phyloP scores from a whole-genome alignment of 2,329 filamentous ascomycete species.

The Fusarium palustre region DNA sequence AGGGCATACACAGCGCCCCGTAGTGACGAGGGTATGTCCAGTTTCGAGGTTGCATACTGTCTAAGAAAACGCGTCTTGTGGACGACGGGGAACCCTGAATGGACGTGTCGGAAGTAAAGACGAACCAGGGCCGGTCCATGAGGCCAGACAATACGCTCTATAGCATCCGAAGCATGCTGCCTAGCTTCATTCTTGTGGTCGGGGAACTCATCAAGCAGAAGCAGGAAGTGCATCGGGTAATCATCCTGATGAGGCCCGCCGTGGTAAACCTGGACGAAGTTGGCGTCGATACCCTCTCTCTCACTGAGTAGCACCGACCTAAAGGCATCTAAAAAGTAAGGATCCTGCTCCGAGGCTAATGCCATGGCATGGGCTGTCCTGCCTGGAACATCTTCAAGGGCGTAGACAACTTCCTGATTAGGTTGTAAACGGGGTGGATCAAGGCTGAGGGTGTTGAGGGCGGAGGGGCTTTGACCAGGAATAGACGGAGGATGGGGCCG shows the following conservation, averaged over 20 bases:
- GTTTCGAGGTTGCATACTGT: constrained; percentile 53
- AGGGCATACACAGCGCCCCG: constrained; percentile 60
- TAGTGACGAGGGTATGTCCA: constrained; percentile 57
- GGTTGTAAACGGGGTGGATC: constrained; percentile 17
- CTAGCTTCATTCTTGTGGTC: constrained; percentile 56
- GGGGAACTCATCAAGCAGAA: constrained; percentile 60
- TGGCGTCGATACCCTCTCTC: constrained; percentile 58
- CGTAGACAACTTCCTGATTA: constrained; percentile 43
- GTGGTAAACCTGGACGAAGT: constrained; percentile 57
- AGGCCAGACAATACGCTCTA: constrained; percentile 57
- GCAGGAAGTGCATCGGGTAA: constrained; percentile 59
- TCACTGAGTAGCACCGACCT: constrained; percentile 60
- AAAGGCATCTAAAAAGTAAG: constrained; percentile 60
- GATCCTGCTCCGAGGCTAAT: constrained; percentile 59
- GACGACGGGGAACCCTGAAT: constrained; percentile 58
- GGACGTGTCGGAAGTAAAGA: constrained; percentile 60
- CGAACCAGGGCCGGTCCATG: constrained; percentile 57
- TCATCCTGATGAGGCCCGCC: constrained; percentile 52
- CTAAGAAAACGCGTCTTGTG: constrained; percentile 59
- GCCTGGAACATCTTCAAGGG: constrained; percentile 57
- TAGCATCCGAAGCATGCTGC: constrained; percentile 54
- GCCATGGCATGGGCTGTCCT: constrained; percentile 60
- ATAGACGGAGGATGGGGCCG: constrained; percentile 19
- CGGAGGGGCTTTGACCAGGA: constrained; percentile 1
- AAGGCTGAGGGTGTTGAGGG: neutral